A percentile compares a stretch with the other conserved stretches of the same genome.
Conservation (phyloP, 148 eudicot species). For the Camellia sinensis region DNA sequence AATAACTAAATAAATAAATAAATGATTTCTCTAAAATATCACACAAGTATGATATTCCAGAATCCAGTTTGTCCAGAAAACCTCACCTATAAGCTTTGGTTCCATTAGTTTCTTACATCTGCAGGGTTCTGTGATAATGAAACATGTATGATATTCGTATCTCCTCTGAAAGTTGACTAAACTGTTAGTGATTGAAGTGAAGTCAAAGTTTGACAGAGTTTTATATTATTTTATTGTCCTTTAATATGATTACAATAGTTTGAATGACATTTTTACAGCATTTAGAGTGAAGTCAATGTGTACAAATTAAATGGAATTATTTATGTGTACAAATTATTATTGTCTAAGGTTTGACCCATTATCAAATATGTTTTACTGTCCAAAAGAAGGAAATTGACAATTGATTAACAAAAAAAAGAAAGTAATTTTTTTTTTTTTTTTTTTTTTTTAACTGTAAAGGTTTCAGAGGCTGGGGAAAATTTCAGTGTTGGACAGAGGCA, state of each 20-base stretch:
- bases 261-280: background rate
- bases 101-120: too few relatives aligned
- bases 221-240: too few relatives aligned
- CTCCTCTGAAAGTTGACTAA: too few relatives aligned
- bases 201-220: too few relatives aligned
- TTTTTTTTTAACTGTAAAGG: constrained; percentile 39
- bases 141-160: too few relatives aligned
- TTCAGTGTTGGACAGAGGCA: constrained; percentile 98
- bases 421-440: background rate
- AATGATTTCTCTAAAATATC: too few relatives aligned
- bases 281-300: background rate
- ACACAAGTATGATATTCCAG: too few relatives aligned
- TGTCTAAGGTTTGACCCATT: background rate
- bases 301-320: background rate
- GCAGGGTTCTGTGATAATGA: too few relatives aligned
- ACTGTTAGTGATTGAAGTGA: too few relatives aligned
- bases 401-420: background rate
- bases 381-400: background rate
- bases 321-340: background rate
- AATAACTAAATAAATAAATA: too few relatives aligned
- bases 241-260: background rate
- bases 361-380: background rate
- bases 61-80: too few relatives aligned
- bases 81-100: too few relatives aligned
- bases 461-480: constrained; percentile 89